Evolutionary conservation across 164 flowering plant species (phyloP), one percentile per base, ranked within the genome.

Genomic region (Pachysandra terminalis): DNA sequence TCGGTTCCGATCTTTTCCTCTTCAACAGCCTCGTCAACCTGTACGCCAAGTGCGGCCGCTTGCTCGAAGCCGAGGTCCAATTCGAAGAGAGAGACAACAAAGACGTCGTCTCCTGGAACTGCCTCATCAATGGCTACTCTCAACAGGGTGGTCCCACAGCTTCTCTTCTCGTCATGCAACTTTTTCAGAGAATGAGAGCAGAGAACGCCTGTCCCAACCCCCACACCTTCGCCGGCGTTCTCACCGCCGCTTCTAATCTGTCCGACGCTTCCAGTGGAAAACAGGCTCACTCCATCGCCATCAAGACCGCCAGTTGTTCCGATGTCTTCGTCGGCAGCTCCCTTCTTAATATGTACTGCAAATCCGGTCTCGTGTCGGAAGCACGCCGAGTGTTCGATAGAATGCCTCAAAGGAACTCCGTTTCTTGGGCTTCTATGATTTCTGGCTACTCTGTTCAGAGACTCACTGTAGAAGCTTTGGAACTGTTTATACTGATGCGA

Each of bases 241-340:
- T 92, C 59, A 66, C 90, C 2, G 84, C 95, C 19, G 82, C 79
- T 1, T 79, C 90, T 4, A 71, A 59, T 65, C 35, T 73, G 27
- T 37, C 19, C 0, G 79, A 75, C 19, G 69, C 55, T 59, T 66
- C 56, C 5, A 64, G 26, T 15, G 91, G 93, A 15, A 66, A 25
- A 55, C 89, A 86, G 67, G 89, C 77, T 4, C 96, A 92, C 68
- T 70, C 79, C 25, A 41, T 87, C 22, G 85, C 81, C 0, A 45
- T 85, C 23, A 90, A 86, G 71, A 65, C 72, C 1, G 70, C 55
- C 0, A 56, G 73, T 37, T 71, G 63, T 59, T 14, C 22, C 5
- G 96, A 92, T 72, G 90, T 90, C 21, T 90, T 79, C 67, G 92
- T 87, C 22, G 84, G 84, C 9, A 90, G 90, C 63, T 81, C 94